Percentiles rank a stretch among this genome's conserved stretches.
Evolutionary conservation across 75 land plant genomes (phyloP).

Genomic region (Picea sitchensis): DNA sequence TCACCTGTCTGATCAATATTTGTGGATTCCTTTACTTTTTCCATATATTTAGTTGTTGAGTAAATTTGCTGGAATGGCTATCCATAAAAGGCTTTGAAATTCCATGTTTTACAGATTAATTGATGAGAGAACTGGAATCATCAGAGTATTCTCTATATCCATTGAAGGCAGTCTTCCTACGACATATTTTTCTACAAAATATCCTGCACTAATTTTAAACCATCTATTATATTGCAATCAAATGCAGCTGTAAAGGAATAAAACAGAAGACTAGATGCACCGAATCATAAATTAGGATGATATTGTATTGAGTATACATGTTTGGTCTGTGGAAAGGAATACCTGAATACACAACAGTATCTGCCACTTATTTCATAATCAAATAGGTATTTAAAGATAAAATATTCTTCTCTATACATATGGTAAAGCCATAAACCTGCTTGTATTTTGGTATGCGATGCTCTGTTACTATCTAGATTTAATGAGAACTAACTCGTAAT

Average conservation of each 20-base stretch:
- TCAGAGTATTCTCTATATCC: background rate
- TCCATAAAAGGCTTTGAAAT: background rate
- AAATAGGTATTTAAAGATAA: no score
- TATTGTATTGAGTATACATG: no score
- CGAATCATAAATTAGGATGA: no score
- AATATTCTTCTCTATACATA: no score
- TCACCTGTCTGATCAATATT: background rate
- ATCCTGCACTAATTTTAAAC: background rate
- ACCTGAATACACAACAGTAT: no score
- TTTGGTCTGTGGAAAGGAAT: no score
- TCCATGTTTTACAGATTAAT: background rate
- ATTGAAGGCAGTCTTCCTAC: background rate
- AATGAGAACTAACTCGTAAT: no score
- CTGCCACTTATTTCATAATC: no score
- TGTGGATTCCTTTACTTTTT: background rate
- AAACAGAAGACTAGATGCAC: background rate
- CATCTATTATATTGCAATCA: background rate
- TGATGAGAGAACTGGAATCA: background rate
- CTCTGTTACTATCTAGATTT: no score
- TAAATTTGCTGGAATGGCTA: background rate
- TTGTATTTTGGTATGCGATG: no score
- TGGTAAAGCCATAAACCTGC: no score
- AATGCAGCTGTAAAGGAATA: background rate
- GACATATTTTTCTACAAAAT: background rate
- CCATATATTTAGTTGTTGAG: background rate